Evolutionary conservation across 2,329 filamentous ascomycete species (phyloP), one percentile per base, ranked within the genome.

Genomic region (Cercospora janseana): DNA sequence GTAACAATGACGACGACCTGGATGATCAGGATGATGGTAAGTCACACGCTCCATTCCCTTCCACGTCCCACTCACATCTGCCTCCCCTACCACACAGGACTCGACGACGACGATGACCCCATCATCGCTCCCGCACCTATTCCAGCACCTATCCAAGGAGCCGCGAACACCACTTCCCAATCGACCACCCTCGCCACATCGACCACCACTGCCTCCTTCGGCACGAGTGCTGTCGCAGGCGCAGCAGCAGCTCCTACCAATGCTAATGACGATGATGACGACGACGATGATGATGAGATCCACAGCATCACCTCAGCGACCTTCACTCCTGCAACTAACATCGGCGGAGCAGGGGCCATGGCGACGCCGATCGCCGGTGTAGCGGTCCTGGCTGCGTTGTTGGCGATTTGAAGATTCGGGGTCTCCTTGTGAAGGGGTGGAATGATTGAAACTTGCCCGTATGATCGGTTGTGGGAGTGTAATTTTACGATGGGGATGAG

Each of bases 11-110:
- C 6, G 40, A 43, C 3, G 40, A 43, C 26, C 3, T 4, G 12
- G 40, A 43, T 26, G 40, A 43, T 13, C 40, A 43, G 40, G 40
- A 42, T 6, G 40, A 42, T 20, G 24, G 40, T 27, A 42, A 6
- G 37, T 27, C 7, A n/a, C n/a, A n/a, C n/a, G n/a, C n/a, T n/a
- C n/a, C n/a, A n/a, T n/a, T n/a, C n/a, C n/a, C 2, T 15, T 24
- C 9, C 20, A 23, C 15, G 9, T 13, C 13, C 4, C n/a, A 6
- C 9, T 12, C 5, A 13, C 29, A 13, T 12, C 13, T 7, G 3
- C 3, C 9, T 8, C 4, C 16, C 3, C 4, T 20, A 26, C 24
- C 9, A 28, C 40, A 4, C 24, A 23, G 4, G 24, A 43, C 16
- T 13, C 6, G 40, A 43, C 6, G 40, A 43, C 13, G 40, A 43